Conservation (phyloP, 2,329 filamentous ascomycete species). For the Stagonosporopsis vannaccii region DNA sequence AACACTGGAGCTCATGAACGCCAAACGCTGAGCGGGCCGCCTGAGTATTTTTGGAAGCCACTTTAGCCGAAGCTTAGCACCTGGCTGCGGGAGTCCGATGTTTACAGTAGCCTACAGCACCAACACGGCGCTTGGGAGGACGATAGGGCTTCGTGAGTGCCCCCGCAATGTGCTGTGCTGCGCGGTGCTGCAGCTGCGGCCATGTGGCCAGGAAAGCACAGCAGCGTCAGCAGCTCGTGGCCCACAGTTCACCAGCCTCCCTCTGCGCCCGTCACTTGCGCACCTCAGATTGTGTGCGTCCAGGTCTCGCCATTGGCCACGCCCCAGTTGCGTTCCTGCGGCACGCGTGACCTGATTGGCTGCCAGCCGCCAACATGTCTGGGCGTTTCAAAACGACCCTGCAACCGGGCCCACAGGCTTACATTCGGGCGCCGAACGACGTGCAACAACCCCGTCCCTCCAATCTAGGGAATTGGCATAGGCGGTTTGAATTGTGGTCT, state of each 20-base stretch:
- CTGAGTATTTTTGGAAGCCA: constrained; percentile 31
- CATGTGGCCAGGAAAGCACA: constrained; percentile 14
- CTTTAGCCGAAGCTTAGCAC: constrained; percentile 28
- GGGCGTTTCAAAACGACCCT: constrained; percentile 34
- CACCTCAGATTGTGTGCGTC: constrained; percentile 17
- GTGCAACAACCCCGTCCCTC: constrained; percentile 13
- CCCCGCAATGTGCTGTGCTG: not conserved
- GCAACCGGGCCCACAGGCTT: constrained; percentile 17
- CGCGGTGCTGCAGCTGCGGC: constrained; percentile 7
- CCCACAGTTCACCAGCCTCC: constrained; percentile 15
- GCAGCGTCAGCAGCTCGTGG: constrained; percentile 9
- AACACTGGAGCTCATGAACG: constrained; percentile 15
- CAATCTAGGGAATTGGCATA: constrained; percentile 16
- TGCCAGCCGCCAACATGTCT: constrained; percentile 20
- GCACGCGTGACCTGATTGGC: constrained; percentile 24
- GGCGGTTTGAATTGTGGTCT: constrained; percentile 12
- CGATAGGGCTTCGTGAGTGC: constrained; percentile 1
- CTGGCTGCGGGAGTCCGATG: constrained; percentile 9
- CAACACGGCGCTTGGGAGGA: constrained; percentile 7
- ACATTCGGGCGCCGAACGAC: constrained; percentile 22
- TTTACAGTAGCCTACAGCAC: constrained; percentile 5
- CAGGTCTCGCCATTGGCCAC: constrained; percentile 18
- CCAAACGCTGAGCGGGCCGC: constrained; percentile 12
- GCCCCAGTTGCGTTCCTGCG: constrained; percentile 19
- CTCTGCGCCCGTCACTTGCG: constrained; percentile 4